These are phyloP conservation scores for Trichoderma hamatum DNA, from an alignment of 2,329 filamentous ascomycete species.

Conservation along the genomic window DNA sequence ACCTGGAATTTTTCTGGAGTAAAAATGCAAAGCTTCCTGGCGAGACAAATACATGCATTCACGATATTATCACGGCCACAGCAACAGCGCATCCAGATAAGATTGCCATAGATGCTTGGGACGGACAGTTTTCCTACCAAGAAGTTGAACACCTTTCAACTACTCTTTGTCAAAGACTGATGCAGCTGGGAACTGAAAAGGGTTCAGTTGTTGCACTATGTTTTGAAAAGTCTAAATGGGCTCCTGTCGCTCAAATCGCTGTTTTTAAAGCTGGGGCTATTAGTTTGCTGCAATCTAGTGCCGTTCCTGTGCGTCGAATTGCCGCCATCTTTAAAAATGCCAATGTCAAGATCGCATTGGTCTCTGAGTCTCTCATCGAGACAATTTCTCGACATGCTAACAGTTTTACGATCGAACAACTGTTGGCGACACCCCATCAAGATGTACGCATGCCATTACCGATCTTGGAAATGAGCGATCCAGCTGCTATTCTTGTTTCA, in stretches of 20 bases:
- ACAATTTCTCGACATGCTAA: neutral
- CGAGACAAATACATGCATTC: neutral
- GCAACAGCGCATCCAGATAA: neutral
- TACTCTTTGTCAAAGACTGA: neutral
- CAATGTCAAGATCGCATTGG: slow-evolving; percentile 10
- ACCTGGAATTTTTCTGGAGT: slow-evolving; percentile 10
- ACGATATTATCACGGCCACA: neutral
- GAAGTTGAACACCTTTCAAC: slow-evolving; percentile 17
- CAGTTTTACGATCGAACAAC: neutral
- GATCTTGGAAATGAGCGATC: slow-evolving; percentile 1
- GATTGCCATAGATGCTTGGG: slow-evolving; percentile 19
- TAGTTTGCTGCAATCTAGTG: slow-evolving; percentile 8
- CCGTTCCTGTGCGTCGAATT: slow-evolving; percentile 12
- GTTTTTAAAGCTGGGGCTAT: slow-evolving; percentile 19
- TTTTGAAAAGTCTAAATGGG: slow-evolving; percentile 22
- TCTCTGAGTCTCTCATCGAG: slow-evolving; percentile 2
- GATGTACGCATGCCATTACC: neutral
- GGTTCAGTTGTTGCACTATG: slow-evolving; percentile 19
- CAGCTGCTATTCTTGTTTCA: slow-evolving; percentile 19
- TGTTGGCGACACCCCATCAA: neutral
- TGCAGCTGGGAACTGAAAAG: neutral
- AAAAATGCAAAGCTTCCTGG: neutral
- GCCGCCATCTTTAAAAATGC: slow-evolving; percentile 7
- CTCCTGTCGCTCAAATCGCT: slow-evolving; percentile 2
- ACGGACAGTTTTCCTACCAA: slow-evolving; percentile 14